A percentile compares a stretch with the other conserved stretches of the same genome.
These are phyloP conservation scores for Aphanomyces astaci DNA, from an alignment of 352 stramenopile genomes.

Conservation along the genomic window DNA sequence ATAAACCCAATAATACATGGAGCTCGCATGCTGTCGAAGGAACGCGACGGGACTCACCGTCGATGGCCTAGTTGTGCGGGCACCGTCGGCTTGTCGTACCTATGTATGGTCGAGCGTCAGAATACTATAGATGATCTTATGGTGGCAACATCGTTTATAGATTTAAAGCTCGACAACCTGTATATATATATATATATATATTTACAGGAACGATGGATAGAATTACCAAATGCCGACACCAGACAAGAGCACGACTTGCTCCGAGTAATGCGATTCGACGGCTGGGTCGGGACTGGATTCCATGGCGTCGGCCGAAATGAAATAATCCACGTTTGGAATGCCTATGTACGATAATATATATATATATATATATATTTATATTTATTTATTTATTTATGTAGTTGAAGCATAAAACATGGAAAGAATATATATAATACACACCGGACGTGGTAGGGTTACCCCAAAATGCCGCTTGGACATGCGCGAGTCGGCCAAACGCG, in stretches of 20 bases:
- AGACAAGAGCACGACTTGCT: conserved; percentile 50
- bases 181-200: no score
- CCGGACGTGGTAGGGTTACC: conserved; percentile 57
- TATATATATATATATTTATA: no score
- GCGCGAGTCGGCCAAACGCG: conserved; percentile 34
- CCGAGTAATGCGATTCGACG: conserved; percentile 30
- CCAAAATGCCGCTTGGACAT: conserved; percentile 54
- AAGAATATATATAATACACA: no score
- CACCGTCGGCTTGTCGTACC: conserved; percentile 15
- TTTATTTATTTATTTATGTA: no score
- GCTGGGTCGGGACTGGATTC: conserved; percentile 23
- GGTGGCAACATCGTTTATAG: no score
- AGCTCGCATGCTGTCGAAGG: neutral
- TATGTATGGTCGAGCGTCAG: no score
- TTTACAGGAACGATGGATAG: no score
- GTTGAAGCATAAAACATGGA: no score
- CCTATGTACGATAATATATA: no score
- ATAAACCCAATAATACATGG: neutral
- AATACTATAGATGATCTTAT: no score
- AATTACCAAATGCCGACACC: conserved; percentile 52
- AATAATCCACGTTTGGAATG: conserved; percentile 49
- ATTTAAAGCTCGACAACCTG: no score
- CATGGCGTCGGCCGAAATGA: conserved; percentile 50
- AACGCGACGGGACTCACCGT: neutral
- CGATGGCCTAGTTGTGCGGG: neutral